These are phyloP conservation scores for Raphanus hybrid DNA, from an alignment of 441 rosid genomes.

Conservation along the genomic window DNA sequence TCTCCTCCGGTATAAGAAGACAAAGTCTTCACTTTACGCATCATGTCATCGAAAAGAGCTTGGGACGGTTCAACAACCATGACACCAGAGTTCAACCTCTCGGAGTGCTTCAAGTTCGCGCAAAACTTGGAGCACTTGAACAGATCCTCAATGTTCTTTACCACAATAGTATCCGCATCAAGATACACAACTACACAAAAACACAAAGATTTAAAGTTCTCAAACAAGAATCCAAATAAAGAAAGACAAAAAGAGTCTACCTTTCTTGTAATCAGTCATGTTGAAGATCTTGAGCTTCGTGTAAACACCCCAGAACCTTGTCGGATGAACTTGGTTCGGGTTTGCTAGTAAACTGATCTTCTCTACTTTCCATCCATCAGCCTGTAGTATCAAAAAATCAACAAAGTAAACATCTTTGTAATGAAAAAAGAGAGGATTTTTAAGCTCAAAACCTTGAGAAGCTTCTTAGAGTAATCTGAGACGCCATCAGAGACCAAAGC, in stretches of 20 bases:
- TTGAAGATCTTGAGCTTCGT: slow-evolving; percentile 92
- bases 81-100: slow-evolving; percentile 94
- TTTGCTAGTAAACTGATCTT: slow-evolving; percentile 83
- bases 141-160: slow-evolving; percentile 86
- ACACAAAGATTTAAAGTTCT: slow-evolving; percentile 41
- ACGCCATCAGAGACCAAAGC: slow-evolving; percentile 97
- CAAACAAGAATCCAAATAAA: slow-evolving; percentile 12
- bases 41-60: slow-evolving; percentile 77
- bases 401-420: slow-evolving; percentile 39
- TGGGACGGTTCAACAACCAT: slow-evolving; percentile 96
- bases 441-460: slow-evolving; percentile 63
- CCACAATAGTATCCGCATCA: slow-evolving; percentile 97
- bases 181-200: slow-evolving; percentile 79
- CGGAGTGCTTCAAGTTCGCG: slow-evolving; percentile 95
- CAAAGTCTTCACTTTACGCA: slow-evolving; percentile 71
- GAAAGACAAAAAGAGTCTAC: slow-evolving; percentile 37
- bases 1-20: slow-evolving; percentile 57
- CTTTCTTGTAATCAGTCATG: slow-evolving; percentile 87
- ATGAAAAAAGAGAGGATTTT: neutral
- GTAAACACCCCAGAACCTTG: slow-evolving; percentile 95
- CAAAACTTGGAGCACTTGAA: slow-evolving; percentile 85
- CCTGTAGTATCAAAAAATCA: slow-evolving; percentile 52
- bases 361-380: slow-evolving; percentile 97
- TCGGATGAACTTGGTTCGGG: slow-evolving; percentile 89
- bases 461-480: slow-evolving; percentile 67